Evolutionary conservation across 1,284 basidiomycete species (phyloP).

Genomic region (Moesziomyces globuligerus): DNA sequence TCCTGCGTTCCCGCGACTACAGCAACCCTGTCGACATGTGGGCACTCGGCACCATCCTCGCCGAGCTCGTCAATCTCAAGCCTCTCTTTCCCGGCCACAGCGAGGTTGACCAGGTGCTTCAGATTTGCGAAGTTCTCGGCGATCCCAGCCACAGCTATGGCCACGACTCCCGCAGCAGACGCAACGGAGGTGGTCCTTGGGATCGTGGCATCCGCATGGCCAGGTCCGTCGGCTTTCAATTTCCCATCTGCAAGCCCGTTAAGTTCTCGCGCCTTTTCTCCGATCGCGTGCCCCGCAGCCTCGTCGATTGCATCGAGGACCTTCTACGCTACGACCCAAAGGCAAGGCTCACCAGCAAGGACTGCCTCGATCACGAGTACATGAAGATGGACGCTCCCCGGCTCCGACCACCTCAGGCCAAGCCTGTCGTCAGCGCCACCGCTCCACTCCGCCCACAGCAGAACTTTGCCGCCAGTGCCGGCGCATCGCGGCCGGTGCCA

Average conservation of each 20-base stretch:
- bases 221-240: constrained; percentile 83
- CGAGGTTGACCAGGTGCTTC: constrained; percentile 90
- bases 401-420: constrained; percentile 56
- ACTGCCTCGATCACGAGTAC: constrained; percentile 90
- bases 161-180: constrained; percentile 76
- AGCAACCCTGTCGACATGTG: constrained; percentile 98
- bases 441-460: constrained; percentile 30
- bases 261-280: constrained; percentile 83
- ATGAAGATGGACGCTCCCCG: constrained; percentile 75
- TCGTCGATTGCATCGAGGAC: constrained; percentile 91
- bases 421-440: constrained; percentile 44
- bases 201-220: constrained; percentile 84
- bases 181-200: constrained; percentile 89
- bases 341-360: constrained; percentile 80
- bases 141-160: constrained; percentile 88
- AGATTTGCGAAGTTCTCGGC: constrained; percentile 91
- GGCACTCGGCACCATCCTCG: constrained; percentile 98
- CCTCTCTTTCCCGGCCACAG: constrained; percentile 97
- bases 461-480: constrained; percentile 1
- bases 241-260: constrained; percentile 83
- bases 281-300: constrained; percentile 77
- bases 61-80: constrained; percentile 92
- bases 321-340: constrained; percentile 92
- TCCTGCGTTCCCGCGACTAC: constrained; percentile 89
- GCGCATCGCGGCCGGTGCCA: constrained; percentile 36